Base-by-base conservation (phyloP, 2,329 filamentous ascomycete genomes). In the Gliomastix tumulicola region DNA sequence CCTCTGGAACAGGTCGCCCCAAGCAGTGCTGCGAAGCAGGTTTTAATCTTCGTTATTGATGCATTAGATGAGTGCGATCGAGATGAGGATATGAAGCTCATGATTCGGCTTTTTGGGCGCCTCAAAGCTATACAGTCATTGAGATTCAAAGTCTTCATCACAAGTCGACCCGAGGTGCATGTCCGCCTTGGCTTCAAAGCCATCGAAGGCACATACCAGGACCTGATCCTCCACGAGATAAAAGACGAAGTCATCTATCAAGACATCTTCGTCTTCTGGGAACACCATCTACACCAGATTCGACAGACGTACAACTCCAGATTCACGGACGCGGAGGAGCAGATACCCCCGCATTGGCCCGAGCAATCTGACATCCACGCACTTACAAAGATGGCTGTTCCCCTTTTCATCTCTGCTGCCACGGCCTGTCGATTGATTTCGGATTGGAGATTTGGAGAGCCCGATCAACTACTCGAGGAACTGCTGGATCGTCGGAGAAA, bases 81-180 rank as follows among this genome's bases (percentile, higher is more conserved):
- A 6, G 30, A 32, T 5, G 15, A 21, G 11, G n/a, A 38, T 6
- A 21, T 30, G 12, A 13, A 18, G 9, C 30, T 28, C 16, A 32
- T 42, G 7, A 19, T 39, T 11, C 18, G 22, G n/a, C 30, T 42
- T 10, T 25, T 42, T 12, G 33, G 37, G 2, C 23, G 20, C 2
- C 13, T 16, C 17, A 28, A 16, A 13, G 17, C 17, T 28, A n/a
- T 3, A n/a, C 10, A 28, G 16, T 15, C 23, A 8, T 13, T 18
- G 11, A 12, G 12, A 21, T 28, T 62, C 21, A 54, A 50, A 36
- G 35, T 57, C n/a, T 61, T 65, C 34, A 23, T 65, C 9, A 65
- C 61, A 0, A 66, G 62, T 38, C 48, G 62, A 20, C 62, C 61
- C 2, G 54, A 65, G 32, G 36, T 59, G 7, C 51, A 49, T 5